Percentiles rank a stretch among this genome's conserved stretches.
Evolutionary conservation across 2,329 filamentous ascomycete species (phyloP).

Genomic region (Fusarium pseudograminearum): DNA sequence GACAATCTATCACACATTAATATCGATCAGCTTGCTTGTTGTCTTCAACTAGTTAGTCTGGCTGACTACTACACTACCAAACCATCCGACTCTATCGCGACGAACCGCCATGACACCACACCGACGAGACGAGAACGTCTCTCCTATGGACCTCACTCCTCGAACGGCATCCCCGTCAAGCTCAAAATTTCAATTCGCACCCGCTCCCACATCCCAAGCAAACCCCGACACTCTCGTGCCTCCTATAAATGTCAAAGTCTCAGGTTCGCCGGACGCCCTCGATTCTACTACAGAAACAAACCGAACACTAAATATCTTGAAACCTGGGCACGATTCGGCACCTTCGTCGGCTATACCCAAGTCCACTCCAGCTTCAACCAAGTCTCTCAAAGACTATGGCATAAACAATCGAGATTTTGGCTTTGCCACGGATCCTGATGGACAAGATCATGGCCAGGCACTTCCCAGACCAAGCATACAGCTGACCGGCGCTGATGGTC

Average conservation of each 20-base stretch:
- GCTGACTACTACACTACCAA: not conserved
- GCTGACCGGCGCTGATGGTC: conserved; percentile 71
- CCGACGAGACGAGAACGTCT: conserved; percentile 39
- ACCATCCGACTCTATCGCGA: conserved; percentile 19
- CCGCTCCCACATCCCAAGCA: conserved; percentile 28
- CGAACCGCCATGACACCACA: conserved; percentile 41
- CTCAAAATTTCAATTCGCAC: conserved; percentile 27
- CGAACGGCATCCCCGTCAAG: conserved; percentile 42
- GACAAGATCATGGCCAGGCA: conserved; percentile 30
- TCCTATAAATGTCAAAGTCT: conserved; percentile 36
- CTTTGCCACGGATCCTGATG: conserved; percentile 20
- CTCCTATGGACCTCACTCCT: conserved; percentile 38
- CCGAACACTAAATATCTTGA: conserved; percentile 16
- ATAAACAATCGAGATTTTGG: conserved; percentile 41
- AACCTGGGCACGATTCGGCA: conserved; percentile 18
- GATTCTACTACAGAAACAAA: conserved; percentile 29
- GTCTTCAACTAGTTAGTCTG: conserved; percentile 27
- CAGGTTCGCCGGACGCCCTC: conserved; percentile 4
- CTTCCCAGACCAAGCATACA: conserved; percentile 73
- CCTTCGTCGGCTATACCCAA: conserved; percentile 35
- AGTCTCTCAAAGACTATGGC: conserved; percentile 40
- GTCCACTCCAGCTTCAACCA: conserved; percentile 41
- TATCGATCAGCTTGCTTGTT: conserved; percentile 13
- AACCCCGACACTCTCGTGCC: conserved; percentile 40
- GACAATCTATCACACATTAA: conserved; percentile 32